Evolutionary conservation across 78 protist species (phyloP).

Genomic region (Trichosphaerium sp.): DNA sequence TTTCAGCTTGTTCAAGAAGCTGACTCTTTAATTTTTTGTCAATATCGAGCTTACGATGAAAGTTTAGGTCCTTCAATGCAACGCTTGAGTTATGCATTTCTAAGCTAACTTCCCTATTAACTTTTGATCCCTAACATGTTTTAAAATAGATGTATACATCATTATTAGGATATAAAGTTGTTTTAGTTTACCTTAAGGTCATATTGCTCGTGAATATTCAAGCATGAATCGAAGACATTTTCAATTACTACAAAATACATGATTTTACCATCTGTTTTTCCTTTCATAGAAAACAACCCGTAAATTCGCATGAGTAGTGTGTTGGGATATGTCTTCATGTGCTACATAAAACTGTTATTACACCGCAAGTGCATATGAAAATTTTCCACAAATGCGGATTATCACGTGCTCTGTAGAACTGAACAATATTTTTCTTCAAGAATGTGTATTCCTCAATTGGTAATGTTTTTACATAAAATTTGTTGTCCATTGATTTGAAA

Average conservation of each 20-base stretch:
- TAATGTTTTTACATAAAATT: slow-evolving; percentile 33
- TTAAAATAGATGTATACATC: too few species aligned
- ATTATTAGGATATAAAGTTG: too few species aligned
- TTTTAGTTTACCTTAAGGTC: too few species aligned
- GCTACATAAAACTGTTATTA: background rate
- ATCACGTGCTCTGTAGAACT: slow-evolving; percentile 5
- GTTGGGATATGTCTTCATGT: slow-evolving; percentile 7
- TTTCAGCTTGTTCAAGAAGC: slow-evolving; percentile 9
- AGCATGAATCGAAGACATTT: slow-evolving; percentile 24
- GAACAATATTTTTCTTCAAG: slow-evolving; percentile 14
- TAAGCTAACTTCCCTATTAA: slow-evolving; percentile 29
- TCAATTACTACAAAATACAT: slow-evolving; percentile 34
- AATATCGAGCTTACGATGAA: slow-evolving; percentile 18
- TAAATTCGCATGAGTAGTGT: slow-evolving; percentile 24
- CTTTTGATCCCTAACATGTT: slow-evolving; percentile 36
- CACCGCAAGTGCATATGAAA: background rate
- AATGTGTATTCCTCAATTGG: slow-evolving; percentile 31
- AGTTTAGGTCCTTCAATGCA: slow-evolving; percentile 39
- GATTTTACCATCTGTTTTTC: slow-evolving; percentile 15
- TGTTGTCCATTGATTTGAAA: slow-evolving; percentile 14
- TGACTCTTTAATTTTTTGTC: slow-evolving; percentile 9
- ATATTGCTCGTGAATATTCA: slow-evolving; percentile 19
- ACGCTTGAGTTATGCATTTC: background rate
- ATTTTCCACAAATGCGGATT: background rate
- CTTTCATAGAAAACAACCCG: slow-evolving; percentile 35